Evolutionary conservation across 2,329 filamentous ascomycete genomes (phyloP), one percentile per base, ranked within the genome.

Genomic region (Botrytis galanthina): DNA sequence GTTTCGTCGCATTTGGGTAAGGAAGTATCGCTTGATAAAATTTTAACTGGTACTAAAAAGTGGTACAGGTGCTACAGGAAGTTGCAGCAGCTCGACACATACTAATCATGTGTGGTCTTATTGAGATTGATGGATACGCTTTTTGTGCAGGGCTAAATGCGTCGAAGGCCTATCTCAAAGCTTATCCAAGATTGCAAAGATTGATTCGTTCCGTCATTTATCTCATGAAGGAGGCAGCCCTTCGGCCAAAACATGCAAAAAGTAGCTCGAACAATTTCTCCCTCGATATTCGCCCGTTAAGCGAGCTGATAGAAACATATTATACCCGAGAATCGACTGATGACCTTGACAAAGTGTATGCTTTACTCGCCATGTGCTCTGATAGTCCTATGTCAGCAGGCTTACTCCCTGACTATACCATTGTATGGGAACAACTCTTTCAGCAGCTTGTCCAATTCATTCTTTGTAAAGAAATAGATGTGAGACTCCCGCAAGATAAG

Each of bases 281-380:
- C 44, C 63, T 66, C 5, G 20, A 48, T 42, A 66, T 66, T 20
- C 32, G 63, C 18, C 63, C n/a, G 0, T 42, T 66, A 8, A 12
- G 42, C 9, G 63, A 48, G 37, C 42, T 66, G 2, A 66, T 66
- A 4, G 63, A 35, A 1, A 48, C 22, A 6, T 66, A 46, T 42
- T 10, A 48, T 26, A 26, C 20, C 10, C 63, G 44, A 2, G 20
- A 48, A 12, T 18, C 63, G 2, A 22, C 42, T 5, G 39, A 46
- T 22, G 42, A 8, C 3, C n/a, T 16, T 26, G 63, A 66, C 9
- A 66, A 29, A 18, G 63, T 48, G 5, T 66, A 48, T 48, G 42
- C 63, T 20, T 35, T 66, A 32, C 63, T 66, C 63, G 42, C 39
- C 9, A 66, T 66, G 63, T 32, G 63, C 42, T 48, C 63, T 22